A percentile compares a stretch with the other conserved stretches of the same genome.
Evolutionary conservation across 306 rosid genomes (phyloP).

Genomic region (Acmispon strigosus): DNA sequence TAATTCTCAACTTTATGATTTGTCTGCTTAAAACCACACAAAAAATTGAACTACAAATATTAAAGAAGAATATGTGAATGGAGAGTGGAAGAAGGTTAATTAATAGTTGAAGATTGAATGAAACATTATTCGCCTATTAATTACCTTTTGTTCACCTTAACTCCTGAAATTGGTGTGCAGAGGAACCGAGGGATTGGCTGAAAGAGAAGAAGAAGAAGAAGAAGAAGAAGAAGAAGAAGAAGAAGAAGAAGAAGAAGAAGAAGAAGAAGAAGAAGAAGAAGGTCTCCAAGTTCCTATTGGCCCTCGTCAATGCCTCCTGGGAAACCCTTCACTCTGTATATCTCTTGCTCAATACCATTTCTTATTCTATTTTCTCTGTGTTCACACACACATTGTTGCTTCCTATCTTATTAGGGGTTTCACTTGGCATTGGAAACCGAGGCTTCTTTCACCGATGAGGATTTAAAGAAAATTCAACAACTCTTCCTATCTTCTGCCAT

Average conservation of each 20-base stretch:
- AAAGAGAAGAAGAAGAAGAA: conserved; percentile 83
- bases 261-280: no score
- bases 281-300: conserved; percentile 68
- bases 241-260: no score
- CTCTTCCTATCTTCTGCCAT: conserved; percentile 73
- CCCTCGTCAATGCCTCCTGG: conserved; percentile 81
- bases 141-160: conserved; percentile 22
- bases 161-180: conserved; percentile 36
- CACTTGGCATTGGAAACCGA: conserved; percentile 31
- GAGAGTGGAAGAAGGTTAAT: no score
- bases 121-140: no score
- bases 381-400: neutral
- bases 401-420: neutral
- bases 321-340: conserved; percentile 57
- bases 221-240: no score
- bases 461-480: conserved; percentile 54
- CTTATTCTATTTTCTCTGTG: neutral
- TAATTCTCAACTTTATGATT: no score
- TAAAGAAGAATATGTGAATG: no score
- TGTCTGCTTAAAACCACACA: no score
- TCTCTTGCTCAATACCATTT: conserved; percentile 52
- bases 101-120: no score
- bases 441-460: conserved; percentile 42
- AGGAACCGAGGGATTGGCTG: conserved; percentile 96
- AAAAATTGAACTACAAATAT: no score